Evolutionary conservation across 2,329 filamentous ascomycete species (phyloP).

Genomic region (Hypoxylon sp.): DNA sequence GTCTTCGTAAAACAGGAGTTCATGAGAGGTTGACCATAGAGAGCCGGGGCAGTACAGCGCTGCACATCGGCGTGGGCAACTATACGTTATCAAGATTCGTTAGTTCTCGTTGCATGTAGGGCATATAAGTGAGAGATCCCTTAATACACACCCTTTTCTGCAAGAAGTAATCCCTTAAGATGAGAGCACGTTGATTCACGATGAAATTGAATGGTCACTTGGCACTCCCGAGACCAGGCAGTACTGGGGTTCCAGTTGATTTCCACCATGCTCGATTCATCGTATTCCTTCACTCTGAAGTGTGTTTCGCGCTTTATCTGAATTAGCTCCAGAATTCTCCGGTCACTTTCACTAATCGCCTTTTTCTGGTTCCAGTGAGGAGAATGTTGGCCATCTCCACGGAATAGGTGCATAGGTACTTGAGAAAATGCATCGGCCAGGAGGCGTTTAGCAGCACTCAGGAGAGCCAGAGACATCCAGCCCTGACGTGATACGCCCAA

Average conservation of each 20-base stretch:
- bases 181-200: slow-evolving; percentile 17
- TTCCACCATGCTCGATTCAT: not conserved
- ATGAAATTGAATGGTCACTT: slow-evolving; percentile 24
- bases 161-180: slow-evolving; percentile 4
- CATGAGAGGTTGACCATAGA: not conserved
- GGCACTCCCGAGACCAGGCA: slow-evolving; percentile 14
- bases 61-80: not conserved
- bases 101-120: not conserved
- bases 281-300: not conserved
- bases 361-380: slow-evolving; percentile 13
- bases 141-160: slow-evolving; percentile 5
- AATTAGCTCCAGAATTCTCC: slow-evolving; percentile 23
- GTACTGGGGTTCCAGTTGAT: slow-evolving; percentile 19
- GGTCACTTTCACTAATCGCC: slow-evolving; percentile 18
- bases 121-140: not conserved
- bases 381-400: not conserved
- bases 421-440: slow-evolving; percentile 28
- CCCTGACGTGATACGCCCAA: slow-evolving; percentile 9
- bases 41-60: not conserved
- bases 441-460: slow-evolving; percentile 20
- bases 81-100: not conserved
- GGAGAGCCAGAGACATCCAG: not conserved
- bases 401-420: not conserved
- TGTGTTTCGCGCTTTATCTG: slow-evolving; percentile 15
- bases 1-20: not conserved